Base-by-base conservation (phyloP, 495 filamentous ascomycete species). In the Recurvomyces mirabilis region DNA sequence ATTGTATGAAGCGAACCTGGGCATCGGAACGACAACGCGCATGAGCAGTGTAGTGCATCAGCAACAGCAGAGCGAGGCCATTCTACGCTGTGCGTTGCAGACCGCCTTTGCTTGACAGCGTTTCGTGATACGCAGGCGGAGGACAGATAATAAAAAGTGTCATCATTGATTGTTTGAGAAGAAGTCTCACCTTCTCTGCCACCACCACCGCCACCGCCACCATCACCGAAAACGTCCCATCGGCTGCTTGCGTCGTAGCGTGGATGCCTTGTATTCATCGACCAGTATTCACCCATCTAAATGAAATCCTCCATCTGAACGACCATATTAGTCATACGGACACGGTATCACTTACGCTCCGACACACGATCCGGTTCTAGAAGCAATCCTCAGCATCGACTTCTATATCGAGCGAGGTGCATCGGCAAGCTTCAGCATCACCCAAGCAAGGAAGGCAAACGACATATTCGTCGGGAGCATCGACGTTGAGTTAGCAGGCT, bases 391-490 rank as follows among this genome's bases (percentile, higher is more conserved):
- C 39, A 17, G 31, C 38, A 22, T 36, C 20, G 3, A 5, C 51
- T 3, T 26, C 44, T 36, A 11, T 28, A 35, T 46, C 32, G 46
- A 47, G 51, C 46, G 46, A 54, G 38, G 41, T 54, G 51, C 51
- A 54, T 45, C 29, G 29, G 21, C 33, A 38, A 32, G 15, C 46
- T 33, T 21, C 20, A 37, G 13, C 4, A 20, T 19, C 41, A 30
- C 22, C 17, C 35, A 44, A 38, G 45, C 50, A 48, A 48, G 50
- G 50, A 40, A 43, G 38, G 44, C 30, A 36, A 26, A 19, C 28
- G 36, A n/a, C n/a, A n/a, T n/a, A n/a, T n/a, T n/a, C n/a, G 29
- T 29, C 41, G 19, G 3, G 25, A 20, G 18, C 32, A 40, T 4
- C 36, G 6, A n/a, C 4, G 19, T 25, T 22, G 23, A 38, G 18